These are phyloP conservation scores for Hypoxylon fragiforme DNA, from an alignment of 495 filamentous ascomycete species.

Conservation along the genomic window DNA sequence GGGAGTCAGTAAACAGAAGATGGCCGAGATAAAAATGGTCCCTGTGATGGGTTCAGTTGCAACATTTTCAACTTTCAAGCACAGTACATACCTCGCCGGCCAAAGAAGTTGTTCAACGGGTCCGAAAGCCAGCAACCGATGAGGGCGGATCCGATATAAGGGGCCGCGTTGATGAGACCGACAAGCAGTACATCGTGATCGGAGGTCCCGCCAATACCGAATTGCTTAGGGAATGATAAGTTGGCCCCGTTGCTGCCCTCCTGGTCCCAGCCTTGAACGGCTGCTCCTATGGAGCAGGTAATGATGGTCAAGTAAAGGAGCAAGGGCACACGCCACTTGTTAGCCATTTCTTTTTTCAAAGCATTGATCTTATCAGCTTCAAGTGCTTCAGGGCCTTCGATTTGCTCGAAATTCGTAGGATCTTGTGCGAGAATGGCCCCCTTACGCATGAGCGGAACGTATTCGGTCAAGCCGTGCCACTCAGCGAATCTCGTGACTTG, in stretches of 20 bases:
- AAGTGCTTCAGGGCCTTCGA: slow-evolving; percentile 52
- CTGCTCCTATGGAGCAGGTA: slow-evolving; percentile 71
- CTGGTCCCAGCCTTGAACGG: slow-evolving; percentile 73
- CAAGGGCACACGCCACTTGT: slow-evolving; percentile 67
- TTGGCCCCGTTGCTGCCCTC: slow-evolving; percentile 77
- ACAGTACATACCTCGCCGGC: slow-evolving; percentile 58
- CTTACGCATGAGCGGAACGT: slow-evolving; percentile 54
- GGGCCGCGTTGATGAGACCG: slow-evolving; percentile 62
- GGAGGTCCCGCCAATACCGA: slow-evolving; percentile 55
- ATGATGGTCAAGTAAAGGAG: slow-evolving; percentile 71
- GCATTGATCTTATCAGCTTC: slow-evolving; percentile 55
- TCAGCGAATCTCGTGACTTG: slow-evolving; percentile 61
- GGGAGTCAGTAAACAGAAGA: slow-evolving; percentile 62
- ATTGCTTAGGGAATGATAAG: slow-evolving; percentile 60
- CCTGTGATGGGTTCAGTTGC: slow-evolving; percentile 15
- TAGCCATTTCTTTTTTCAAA: slow-evolving; percentile 60
- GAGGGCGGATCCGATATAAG: slow-evolving; percentile 47
- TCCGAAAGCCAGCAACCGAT: slow-evolving; percentile 67
- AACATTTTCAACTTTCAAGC: too few relatives aligned
- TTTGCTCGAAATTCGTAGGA: slow-evolving; percentile 56
- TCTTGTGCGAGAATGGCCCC: slow-evolving; percentile 69
- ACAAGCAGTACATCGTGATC: slow-evolving; percentile 60
- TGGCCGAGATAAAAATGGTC: slow-evolving; percentile 62
- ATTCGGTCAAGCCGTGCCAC: slow-evolving; percentile 45
- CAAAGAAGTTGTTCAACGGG: slow-evolving; percentile 57